phyloP scores from a whole-genome alignment of 768 basidiomycete species.

The Neoboletus magnificus region DNA sequence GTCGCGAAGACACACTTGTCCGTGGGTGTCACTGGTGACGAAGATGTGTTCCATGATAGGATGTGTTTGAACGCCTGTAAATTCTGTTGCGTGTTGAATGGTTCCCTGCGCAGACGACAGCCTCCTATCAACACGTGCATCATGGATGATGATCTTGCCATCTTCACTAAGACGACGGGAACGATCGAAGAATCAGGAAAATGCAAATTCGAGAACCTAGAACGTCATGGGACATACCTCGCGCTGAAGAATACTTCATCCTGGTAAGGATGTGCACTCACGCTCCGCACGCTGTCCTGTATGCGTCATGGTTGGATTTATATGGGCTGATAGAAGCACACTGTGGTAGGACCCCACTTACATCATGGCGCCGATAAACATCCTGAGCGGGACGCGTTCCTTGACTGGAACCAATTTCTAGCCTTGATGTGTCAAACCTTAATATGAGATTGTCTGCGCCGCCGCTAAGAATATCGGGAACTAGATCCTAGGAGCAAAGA shows the following conservation, averaged over 20 bases:
- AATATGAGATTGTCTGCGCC: slow-evolving; percentile 51
- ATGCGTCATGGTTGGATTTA: slow-evolving; percentile 13
- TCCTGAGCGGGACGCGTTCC: slow-evolving; percentile 16
- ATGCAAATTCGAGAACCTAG: slow-evolving; percentile 12
- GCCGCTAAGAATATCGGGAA: slow-evolving; percentile 38
- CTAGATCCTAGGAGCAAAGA: slow-evolving; percentile 11
- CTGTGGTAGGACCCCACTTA: slow-evolving; percentile 14
- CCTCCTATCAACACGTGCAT: slow-evolving; percentile 43
- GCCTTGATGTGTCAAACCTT: slow-evolving; percentile 50
- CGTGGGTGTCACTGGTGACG: slow-evolving; percentile 56
- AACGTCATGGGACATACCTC: slow-evolving; percentile 42
- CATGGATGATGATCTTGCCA: slow-evolving; percentile 62
- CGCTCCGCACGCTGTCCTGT: slow-evolving; percentile 63
- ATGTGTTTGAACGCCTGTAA: slow-evolving; percentile 65
- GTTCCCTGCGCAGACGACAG: slow-evolving; percentile 44
- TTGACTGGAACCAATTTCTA: slow-evolving; percentile 19
- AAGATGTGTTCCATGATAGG: slow-evolving; percentile 69
- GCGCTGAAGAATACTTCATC: slow-evolving; percentile 70
- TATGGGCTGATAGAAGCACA: slow-evolving; percentile 20
- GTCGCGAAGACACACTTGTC: slow-evolving; percentile 66
- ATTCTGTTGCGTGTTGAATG: slow-evolving; percentile 51
- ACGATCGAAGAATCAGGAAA: slow-evolving; percentile 17
- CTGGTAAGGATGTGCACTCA: slow-evolving; percentile 62
- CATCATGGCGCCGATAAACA: slow-evolving; percentile 33
- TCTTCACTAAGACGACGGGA: slow-evolving; percentile 52